A percentile compares a stretch with the other conserved stretches of the same genome.
Conservation (phyloP, 305 asterid genomes). For the Fraxinus baroniana region DNA sequence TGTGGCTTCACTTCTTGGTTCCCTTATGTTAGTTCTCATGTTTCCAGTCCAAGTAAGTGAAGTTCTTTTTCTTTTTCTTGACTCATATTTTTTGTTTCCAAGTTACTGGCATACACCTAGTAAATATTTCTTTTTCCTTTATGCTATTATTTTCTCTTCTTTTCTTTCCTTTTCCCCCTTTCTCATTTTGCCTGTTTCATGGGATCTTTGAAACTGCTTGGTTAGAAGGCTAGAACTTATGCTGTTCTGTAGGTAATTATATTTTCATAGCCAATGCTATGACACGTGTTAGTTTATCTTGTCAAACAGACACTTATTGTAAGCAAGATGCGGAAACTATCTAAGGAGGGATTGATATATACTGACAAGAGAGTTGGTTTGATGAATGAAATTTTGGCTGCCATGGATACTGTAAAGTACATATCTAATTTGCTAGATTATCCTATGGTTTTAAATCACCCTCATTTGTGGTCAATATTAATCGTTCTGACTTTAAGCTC, state of each 20-base stretch:
- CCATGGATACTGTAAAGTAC: constrained; percentile 98
- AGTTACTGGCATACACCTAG: not conserved
- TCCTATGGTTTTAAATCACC: constrained; percentile 4
- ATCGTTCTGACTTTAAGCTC: constrained; percentile 21
- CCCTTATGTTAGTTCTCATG: constrained; percentile 73
- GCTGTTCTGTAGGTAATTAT: not conserved
- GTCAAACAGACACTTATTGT: constrained; percentile 68
- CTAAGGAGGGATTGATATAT: constrained; percentile 79
- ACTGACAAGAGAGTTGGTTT: constrained; percentile 96
- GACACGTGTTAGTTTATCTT: constrained; percentile 23
- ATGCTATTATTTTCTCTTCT: constrained; percentile 10
- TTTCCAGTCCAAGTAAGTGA: constrained; percentile 79
- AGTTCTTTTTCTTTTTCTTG: constrained; percentile 20
- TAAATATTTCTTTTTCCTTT: not conserved
- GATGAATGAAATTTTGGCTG: constrained; percentile 87
- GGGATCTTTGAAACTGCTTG: constrained; percentile 1
- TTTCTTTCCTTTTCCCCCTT: not conserved
- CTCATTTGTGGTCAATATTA: constrained; percentile 12
- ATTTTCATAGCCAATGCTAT: not conserved
- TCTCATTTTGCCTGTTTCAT: constrained; percentile 9
- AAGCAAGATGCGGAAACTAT: constrained; percentile 74
- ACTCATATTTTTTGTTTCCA: not conserved
- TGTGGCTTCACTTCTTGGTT: constrained; percentile 81
- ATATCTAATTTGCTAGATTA: constrained; percentile 19
- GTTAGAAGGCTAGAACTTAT: not conserved